A percentile compares a stretch with the other conserved stretches of the same genome.
Evolutionary conservation across 768 basidiomycete genomes (phyloP).

Genomic region (Mycena haematopus): DNA sequence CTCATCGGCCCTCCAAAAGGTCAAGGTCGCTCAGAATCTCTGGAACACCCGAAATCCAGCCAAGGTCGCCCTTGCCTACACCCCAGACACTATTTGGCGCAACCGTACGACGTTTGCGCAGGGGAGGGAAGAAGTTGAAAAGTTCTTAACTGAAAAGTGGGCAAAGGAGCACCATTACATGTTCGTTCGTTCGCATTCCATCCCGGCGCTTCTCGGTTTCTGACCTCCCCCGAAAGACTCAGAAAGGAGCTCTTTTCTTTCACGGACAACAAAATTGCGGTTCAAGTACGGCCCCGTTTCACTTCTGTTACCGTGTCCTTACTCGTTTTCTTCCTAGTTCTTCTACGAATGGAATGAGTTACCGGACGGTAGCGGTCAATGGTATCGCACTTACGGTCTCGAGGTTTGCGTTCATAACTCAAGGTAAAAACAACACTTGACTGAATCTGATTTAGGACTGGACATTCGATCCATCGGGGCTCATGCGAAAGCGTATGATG

Average conservation of each 20-base stretch:
- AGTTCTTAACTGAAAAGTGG: conserved; percentile 60
- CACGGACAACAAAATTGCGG: conserved; percentile 59
- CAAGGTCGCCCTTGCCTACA: conserved; percentile 54
- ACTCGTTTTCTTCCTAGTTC: conserved; percentile 34
- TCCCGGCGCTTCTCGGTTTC: not conserved
- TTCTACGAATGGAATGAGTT: conserved; percentile 56
- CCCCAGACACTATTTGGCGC: conserved; percentile 59
- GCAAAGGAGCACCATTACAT: conserved; percentile 54
- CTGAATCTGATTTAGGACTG: conserved; percentile 47
- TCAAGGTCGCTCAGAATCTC: conserved; percentile 28
- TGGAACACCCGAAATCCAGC: conserved; percentile 37
- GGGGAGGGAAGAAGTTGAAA: conserved; percentile 50
- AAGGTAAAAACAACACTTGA: too few species aligned
- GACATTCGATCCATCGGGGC: conserved; percentile 57
- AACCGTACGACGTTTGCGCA: conserved; percentile 58
- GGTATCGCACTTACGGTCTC: conserved; percentile 56
- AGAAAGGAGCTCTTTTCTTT: conserved; percentile 63
- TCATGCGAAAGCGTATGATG: conserved; percentile 64
- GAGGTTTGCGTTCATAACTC: conserved; percentile 37
- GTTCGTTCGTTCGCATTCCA: conserved; percentile 3
- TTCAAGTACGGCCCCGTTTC: conserved; percentile 42
- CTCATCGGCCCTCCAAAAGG: conserved; percentile 24
- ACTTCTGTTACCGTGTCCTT: not conserved
- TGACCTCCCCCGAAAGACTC: conserved; percentile 31
- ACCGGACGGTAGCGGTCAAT: conserved; percentile 43